phyloP scores from a whole-genome alignment of 768 basidiomycete genomes.

The Boletus huronensis region DNA sequence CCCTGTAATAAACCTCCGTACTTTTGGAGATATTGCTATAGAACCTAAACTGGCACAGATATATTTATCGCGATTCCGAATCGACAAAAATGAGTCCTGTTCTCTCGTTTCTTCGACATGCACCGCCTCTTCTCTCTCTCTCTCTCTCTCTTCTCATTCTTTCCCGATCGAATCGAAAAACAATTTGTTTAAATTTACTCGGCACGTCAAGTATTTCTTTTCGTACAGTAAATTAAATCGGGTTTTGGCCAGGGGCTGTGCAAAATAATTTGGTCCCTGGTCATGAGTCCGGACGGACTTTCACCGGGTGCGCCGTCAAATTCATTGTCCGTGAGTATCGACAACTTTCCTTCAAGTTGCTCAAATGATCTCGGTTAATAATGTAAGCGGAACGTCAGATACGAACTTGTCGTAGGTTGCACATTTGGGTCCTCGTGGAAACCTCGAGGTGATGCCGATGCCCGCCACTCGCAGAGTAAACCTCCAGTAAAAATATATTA shows the following conservation, averaged over 20 bases:
- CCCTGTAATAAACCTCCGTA: no score
- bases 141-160: no score
- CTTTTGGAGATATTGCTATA: no score
- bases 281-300: no score
- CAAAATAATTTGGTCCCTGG: background rate
- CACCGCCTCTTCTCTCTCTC: no score
- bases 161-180: background rate
- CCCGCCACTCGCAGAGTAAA: background rate
- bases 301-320: background rate
- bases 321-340: background rate
- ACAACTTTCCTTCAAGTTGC: background rate
- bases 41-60: no score
- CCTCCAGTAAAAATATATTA: constrained; percentile 8
- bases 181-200: no score
- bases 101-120: no score
- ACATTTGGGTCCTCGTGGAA: constrained; percentile 6
- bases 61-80: no score
- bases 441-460: constrained; percentile 11
- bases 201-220: no score
- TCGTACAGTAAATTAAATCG: no score
- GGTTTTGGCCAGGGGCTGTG: background rate
- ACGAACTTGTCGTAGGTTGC: background rate
- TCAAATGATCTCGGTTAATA: background rate
- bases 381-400: background rate
- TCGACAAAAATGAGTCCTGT: no score